Percentiles rank a stretch among this genome's conserved stretches.
Conservation (phyloP, 2,329 filamentous ascomycete genomes). For the Phialophora chinensis region DNA sequence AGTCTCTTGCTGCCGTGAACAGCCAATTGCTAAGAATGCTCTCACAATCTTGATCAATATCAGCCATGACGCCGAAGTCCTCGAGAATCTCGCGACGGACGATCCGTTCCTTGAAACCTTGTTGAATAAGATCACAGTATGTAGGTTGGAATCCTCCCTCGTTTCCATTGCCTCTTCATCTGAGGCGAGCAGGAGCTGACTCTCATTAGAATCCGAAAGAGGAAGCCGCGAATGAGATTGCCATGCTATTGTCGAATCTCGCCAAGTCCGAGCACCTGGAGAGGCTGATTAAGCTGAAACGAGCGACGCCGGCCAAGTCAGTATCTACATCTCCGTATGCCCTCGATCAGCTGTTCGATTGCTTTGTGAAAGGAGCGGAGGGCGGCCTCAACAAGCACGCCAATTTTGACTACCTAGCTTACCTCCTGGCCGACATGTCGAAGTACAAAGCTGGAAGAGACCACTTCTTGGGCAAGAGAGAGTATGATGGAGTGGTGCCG, state of each 20-base stretch:
- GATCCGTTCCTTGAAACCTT: slow-evolving; percentile 79
- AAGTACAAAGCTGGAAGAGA: slow-evolving; percentile 70
- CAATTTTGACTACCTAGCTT: slow-evolving; percentile 89
- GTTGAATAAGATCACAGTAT: slow-evolving; percentile 73
- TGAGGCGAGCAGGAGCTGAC: not conserved
- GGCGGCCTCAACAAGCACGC: slow-evolving; percentile 82
- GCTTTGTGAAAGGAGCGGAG: slow-evolving; percentile 90
- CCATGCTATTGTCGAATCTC: slow-evolving; percentile 93
- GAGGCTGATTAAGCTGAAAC: slow-evolving; percentile 70
- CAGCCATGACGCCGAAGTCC: slow-evolving; percentile 75
- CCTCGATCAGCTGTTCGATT: slow-evolving; percentile 90
- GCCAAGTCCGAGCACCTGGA: slow-evolving; percentile 78
- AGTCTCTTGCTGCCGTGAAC: not conserved
- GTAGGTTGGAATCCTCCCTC: slow-evolving; percentile 9
- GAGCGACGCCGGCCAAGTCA: slow-evolving; percentile 61
- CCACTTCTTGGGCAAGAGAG: slow-evolving; percentile 75
- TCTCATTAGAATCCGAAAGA: slow-evolving; percentile 61
- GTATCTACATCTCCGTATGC: slow-evolving; percentile 64
- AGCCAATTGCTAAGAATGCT: slow-evolving; percentile 92
- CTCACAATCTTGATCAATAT: slow-evolving; percentile 79
- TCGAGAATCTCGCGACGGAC: slow-evolving; percentile 75
- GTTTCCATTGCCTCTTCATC: not conserved
- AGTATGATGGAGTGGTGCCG: slow-evolving; percentile 83
- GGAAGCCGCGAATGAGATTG: slow-evolving; percentile 78
- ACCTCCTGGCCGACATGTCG: slow-evolving; percentile 90